A percentile compares a stretch with the other conserved stretches of the same genome.
Conservation (phyloP, 1,139 yeast genomes). For the Debaryomyces udenii region DNA sequence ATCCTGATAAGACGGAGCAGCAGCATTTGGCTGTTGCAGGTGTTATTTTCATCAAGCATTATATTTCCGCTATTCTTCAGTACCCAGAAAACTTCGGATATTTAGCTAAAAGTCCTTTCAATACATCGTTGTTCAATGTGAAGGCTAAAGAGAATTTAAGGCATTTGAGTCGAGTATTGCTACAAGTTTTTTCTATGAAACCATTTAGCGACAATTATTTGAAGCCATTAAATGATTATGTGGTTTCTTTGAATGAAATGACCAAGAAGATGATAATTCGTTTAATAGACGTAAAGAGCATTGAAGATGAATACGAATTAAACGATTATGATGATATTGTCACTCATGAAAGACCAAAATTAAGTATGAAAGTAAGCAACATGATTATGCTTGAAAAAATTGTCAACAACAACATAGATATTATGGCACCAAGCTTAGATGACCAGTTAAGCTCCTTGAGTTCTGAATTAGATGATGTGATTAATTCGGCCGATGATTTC, state of each 20-base stretch:
- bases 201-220: slow-evolving; percentile 73
- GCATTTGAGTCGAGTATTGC: slow-evolving; percentile 60
- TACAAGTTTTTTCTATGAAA: slow-evolving; percentile 68
- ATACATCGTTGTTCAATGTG: slow-evolving; percentile 29
- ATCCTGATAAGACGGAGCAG: slow-evolving; percentile 55
- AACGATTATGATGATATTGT: slow-evolving; percentile 74
- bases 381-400: slow-evolving; percentile 65
- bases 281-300: slow-evolving; percentile 57
- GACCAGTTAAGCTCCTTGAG: slow-evolving; percentile 58
- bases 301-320: slow-evolving; percentile 64
- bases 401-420: slow-evolving; percentile 54
- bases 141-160: slow-evolving; percentile 53
- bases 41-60: slow-evolving; percentile 64
- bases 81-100: slow-evolving; percentile 69
- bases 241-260: slow-evolving; percentile 52
- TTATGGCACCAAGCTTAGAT: slow-evolving; percentile 50
- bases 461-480: slow-evolving; percentile 34
- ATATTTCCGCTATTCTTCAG: slow-evolving; percentile 64
- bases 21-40: slow-evolving; percentile 71
- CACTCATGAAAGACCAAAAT: slow-evolving; percentile 63
- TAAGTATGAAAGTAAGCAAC: slow-evolving; percentile 65
- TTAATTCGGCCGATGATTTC: slow-evolving; percentile 42
- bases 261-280: slow-evolving; percentile 47
- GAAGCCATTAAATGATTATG: slow-evolving; percentile 79
- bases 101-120: slow-evolving; percentile 30